These are phyloP conservation scores for Lophiotrema nucula DNA, from an alignment of 495 filamentous ascomycete species.

Conservation along the genomic window DNA sequence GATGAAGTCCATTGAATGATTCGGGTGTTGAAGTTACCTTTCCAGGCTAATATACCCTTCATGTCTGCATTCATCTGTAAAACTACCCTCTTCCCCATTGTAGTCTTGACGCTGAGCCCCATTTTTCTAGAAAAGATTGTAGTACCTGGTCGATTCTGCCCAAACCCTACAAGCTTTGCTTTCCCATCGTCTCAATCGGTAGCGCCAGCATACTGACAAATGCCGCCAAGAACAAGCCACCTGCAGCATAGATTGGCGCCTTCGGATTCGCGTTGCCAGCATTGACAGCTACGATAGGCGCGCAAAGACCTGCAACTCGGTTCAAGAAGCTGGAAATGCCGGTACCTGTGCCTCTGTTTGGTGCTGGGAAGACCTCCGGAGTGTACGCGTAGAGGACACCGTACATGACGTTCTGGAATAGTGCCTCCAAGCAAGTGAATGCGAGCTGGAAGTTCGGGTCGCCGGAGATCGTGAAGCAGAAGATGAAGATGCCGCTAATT, in stretches of 20 bases:
- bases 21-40: too few relatives aligned
- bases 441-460: conserved; percentile 51
- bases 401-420: conserved; percentile 67
- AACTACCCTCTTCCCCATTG: too few relatives aligned
- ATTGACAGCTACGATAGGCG: conserved; percentile 55
- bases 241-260: conserved; percentile 18
- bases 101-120: too few relatives aligned
- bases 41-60: too few relatives aligned
- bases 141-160: too few relatives aligned
- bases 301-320: conserved; percentile 57
- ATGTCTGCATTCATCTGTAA: too few relatives aligned
- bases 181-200: conserved; percentile 21
- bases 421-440: conserved; percentile 55
- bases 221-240: conserved; percentile 13
- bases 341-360: conserved; percentile 57
- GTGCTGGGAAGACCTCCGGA: conserved; percentile 61
- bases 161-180: conserved; percentile 10
- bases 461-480: conserved; percentile 56
- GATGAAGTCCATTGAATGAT: too few relatives aligned
- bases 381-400: conserved; percentile 59
- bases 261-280: conserved; percentile 11
- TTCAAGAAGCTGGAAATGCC: conserved; percentile 59
- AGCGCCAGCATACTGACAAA: conserved; percentile 19
- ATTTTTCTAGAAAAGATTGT: too few relatives aligned
- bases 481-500: conserved; percentile 58